A percentile compares a stretch with the other conserved stretches of the same genome.
These are phyloP conservation scores for Dimocarpus longan DNA, from an alignment of 345 rosid species.

Conservation along the genomic window DNA sequence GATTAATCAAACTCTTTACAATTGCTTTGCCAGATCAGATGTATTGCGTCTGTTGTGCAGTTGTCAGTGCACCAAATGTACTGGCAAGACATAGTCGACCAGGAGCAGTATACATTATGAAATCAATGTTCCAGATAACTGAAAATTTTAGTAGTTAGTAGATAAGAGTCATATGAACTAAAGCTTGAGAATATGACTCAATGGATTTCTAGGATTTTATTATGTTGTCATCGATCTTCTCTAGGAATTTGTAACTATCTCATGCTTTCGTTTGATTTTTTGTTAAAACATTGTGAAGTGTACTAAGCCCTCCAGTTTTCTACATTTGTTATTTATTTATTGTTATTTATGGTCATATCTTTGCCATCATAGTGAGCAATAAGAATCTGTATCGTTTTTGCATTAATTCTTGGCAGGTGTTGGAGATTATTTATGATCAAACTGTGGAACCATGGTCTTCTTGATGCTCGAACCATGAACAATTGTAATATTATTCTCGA, in stretches of 20 bases:
- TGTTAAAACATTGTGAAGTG: too few species aligned
- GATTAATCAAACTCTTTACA: background rate
- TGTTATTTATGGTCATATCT: background rate
- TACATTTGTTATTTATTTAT: background rate
- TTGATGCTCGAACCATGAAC: slow-evolving; percentile 68
- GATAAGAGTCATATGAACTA: background rate
- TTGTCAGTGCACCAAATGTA: background rate
- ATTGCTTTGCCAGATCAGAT: background rate
- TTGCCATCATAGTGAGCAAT: background rate
- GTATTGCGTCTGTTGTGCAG: too few species aligned
- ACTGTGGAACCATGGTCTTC: slow-evolving; percentile 78
- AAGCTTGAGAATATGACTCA: background rate
- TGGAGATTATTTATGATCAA: slow-evolving; percentile 85
- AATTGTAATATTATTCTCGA: slow-evolving; percentile 63
- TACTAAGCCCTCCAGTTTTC: too few species aligned
- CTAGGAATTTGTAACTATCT: background rate
- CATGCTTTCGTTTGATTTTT: background rate
- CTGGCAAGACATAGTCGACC: background rate
- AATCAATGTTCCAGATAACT: too few species aligned
- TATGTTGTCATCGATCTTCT: background rate
- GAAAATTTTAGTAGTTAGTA: background rate
- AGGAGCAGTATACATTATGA: background rate
- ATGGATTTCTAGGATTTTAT: background rate
- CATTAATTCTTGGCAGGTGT: slow-evolving; percentile 50
- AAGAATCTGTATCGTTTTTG: background rate